Conservation (phyloP, 192 early-diverging fungal genomes). For the Umbelopsis sp. region DNA sequence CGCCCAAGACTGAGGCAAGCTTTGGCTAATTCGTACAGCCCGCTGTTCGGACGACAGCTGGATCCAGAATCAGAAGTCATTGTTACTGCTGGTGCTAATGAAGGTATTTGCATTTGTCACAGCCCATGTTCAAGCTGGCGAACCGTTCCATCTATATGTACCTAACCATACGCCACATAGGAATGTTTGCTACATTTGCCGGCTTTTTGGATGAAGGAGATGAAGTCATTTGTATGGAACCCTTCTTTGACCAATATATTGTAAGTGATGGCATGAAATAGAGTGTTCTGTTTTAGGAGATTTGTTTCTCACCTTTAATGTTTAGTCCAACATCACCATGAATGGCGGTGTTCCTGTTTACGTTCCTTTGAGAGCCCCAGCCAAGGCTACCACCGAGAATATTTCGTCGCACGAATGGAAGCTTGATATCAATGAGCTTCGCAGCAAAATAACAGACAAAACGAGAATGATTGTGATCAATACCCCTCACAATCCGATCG, state of each 20-base stretch:
- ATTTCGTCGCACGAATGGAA: constrained; percentile 84
- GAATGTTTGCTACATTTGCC: constrained; percentile 78
- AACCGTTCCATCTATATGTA: not conserved
- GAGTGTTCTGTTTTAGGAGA: too few species aligned
- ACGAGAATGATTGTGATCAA: constrained; percentile 92
- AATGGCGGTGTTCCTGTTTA: constrained; percentile 86
- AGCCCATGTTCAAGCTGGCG: too few species aligned
- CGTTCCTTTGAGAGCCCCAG: constrained; percentile 73
- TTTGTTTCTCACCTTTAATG: not conserved
- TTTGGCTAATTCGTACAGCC: constrained; percentile 75
- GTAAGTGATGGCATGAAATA: too few species aligned
- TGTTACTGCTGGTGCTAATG: constrained; percentile 89
- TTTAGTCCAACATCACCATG: constrained; percentile 75
- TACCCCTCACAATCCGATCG: constrained; percentile 94
- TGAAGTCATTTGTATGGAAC: constrained; percentile 94
- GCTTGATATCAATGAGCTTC: constrained; percentile 81
- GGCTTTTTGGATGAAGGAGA: constrained; percentile 79
- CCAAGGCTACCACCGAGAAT: constrained; percentile 43
- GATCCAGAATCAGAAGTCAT: constrained; percentile 83
- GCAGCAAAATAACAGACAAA: constrained; percentile 68
- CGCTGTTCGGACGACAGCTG: constrained; percentile 64
- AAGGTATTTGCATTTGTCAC: too few species aligned
- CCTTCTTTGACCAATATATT: constrained; percentile 95
- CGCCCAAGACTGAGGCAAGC: constrained; percentile 65
- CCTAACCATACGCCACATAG: constrained; percentile 24